These are phyloP conservation scores for Sclerospora graminicola DNA, from an alignment of 352 stramenopile species.

Conservation along the genomic window DNA sequence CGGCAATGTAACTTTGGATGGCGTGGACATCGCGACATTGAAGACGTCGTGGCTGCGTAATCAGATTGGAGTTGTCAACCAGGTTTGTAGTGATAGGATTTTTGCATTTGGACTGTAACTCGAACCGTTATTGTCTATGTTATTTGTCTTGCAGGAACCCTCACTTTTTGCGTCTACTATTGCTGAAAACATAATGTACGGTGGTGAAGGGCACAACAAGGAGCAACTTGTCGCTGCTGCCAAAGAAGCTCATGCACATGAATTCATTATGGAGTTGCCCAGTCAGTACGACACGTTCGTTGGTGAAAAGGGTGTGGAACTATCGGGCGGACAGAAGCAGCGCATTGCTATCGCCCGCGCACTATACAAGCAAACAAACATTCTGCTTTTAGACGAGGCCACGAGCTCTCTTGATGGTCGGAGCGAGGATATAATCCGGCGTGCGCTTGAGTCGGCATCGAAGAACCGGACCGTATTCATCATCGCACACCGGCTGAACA, in stretches of 20 bases:
- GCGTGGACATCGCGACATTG: conserved; percentile 54
- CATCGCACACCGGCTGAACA: conserved; percentile 80
- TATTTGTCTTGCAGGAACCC: conserved; percentile 29
- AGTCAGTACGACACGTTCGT: conserved; percentile 95
- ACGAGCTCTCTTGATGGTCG: conserved; percentile 75
- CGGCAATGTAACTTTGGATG: conserved; percentile 55
- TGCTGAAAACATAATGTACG: conserved; percentile 84
- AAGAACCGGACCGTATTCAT: conserved; percentile 74
- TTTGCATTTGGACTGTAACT: neutral
- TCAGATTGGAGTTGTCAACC: conserved; percentile 84
- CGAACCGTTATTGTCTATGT: conserved; percentile 3
- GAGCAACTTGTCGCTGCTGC: conserved; percentile 45
- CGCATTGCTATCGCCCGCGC: conserved; percentile 79
- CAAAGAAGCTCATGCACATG: conserved; percentile 64
- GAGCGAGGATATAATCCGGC: conserved; percentile 73
- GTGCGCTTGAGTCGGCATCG: conserved; percentile 45
- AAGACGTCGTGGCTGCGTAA: conserved; percentile 67
- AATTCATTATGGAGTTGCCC: conserved; percentile 77
- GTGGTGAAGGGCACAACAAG: conserved; percentile 37
- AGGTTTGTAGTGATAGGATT: conserved; percentile 11
- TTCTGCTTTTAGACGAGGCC: conserved; percentile 79
- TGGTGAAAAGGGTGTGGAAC: conserved; percentile 93
- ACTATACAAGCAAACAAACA: conserved; percentile 71
- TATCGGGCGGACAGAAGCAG: conserved; percentile 97
- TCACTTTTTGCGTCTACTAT: conserved; percentile 76